These are phyloP conservation scores for Canavalia ensiformis DNA, from an alignment of 306 rosid genomes.

Conservation along the genomic window DNA sequence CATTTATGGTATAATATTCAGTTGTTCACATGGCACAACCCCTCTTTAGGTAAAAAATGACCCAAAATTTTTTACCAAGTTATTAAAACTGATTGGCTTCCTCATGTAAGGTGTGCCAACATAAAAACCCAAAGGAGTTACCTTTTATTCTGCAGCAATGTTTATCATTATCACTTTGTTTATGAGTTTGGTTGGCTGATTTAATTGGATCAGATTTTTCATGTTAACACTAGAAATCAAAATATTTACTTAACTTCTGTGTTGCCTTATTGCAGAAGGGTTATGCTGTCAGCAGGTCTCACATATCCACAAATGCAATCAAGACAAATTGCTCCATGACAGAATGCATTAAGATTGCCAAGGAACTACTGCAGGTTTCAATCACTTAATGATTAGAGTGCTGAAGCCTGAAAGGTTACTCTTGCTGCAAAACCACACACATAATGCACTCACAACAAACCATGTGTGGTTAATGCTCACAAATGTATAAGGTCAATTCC, in stretches of 20 bases:
- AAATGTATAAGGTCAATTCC: conserved; percentile 8
- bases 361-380: conserved; percentile 58
- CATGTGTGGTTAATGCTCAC: conserved; percentile 31
- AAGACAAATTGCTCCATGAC: conserved; percentile 95
- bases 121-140: not conserved
- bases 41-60: conserved; percentile 23
- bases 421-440: not conserved
- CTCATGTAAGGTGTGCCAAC: not conserved
- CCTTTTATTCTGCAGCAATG: conserved; percentile 6
- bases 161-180: conserved; percentile 8
- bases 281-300: conserved; percentile 89
- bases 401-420: conserved; percentile 28
- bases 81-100: not conserved
- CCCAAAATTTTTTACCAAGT: not conserved
- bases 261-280: conserved; percentile 75
- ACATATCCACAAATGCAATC: conserved; percentile 78
- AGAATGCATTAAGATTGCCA: conserved; percentile 79
- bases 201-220: conserved; percentile 20
- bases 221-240: conserved; percentile 36
- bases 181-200: conserved; percentile 20
- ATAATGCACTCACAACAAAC: not conserved
- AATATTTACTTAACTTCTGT: not conserved
- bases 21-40: not conserved
- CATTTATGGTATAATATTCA: conserved; percentile 31
- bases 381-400: conserved; percentile 34